Evolutionary conservation across 2,329 filamentous ascomycete species (phyloP).

Genomic region (Diaporthe aspalathi): DNA sequence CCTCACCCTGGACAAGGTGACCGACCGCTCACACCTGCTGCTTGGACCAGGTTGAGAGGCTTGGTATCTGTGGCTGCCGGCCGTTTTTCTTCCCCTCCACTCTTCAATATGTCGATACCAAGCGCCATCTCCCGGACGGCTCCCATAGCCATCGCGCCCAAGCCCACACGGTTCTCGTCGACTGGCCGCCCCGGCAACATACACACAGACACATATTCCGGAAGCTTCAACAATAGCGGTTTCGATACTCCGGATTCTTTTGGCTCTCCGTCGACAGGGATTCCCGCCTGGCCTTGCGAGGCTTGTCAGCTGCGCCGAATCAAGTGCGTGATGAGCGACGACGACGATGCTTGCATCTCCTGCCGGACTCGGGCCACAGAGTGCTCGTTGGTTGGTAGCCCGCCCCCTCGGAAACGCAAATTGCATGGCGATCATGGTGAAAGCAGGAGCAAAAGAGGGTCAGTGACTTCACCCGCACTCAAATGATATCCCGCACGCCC

Average conservation of each 20-base stretch:
- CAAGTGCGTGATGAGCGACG: conserved; percentile 80
- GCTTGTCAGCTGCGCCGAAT: conserved; percentile 79
- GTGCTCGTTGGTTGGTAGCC: conserved; percentile 82
- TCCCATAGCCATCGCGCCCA: conserved; percentile 74
- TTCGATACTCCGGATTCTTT: conserved; percentile 64
- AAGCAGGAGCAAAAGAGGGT: conserved; percentile 76
- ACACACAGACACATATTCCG: conserved; percentile 61
- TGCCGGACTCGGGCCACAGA: conserved; percentile 83
- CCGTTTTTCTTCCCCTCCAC: conserved; percentile 40
- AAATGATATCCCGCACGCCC: conserved; percentile 26
- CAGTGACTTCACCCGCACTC: conserved; percentile 50
- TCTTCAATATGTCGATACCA: conserved; percentile 64
- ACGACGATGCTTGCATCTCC: conserved; percentile 77
- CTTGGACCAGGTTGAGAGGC: conserved; percentile 14
- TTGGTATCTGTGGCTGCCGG: conserved; percentile 21
- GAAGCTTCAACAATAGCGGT: conserved; percentile 59
- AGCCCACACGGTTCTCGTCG: conserved; percentile 60
- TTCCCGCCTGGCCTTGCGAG: conserved; percentile 71
- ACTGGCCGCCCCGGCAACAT: conserved; percentile 60
- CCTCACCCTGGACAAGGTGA: conserved; percentile 35
- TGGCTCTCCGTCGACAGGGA: conserved; percentile 52
- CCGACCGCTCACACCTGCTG: conserved; percentile 19
- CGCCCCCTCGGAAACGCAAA: conserved; percentile 83
- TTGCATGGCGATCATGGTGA: conserved; percentile 74
- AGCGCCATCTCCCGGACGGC: conserved; percentile 68